Percentiles rank a stretch among this genome's conserved stretches.
Conservation (phyloP, 2,329 filamentous ascomycete genomes). For the Aspergillus sp. region DNA sequence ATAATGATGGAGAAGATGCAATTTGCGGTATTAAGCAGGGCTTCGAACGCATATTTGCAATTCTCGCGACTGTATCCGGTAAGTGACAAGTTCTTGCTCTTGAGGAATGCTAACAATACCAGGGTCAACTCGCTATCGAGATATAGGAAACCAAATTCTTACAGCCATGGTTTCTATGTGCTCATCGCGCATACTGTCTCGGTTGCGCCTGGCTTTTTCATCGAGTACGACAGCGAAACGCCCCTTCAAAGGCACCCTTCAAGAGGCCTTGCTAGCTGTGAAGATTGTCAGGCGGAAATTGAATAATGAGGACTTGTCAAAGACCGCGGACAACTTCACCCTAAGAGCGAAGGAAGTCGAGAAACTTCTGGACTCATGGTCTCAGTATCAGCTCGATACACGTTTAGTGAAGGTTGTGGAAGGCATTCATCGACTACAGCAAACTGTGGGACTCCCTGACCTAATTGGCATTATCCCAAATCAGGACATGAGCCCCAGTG, state of each 20-base stretch:
- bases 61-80: constrained; percentile 1
- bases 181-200: constrained; percentile 28
- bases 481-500: constrained; percentile 14
- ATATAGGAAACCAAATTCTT: background rate
- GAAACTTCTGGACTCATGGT: constrained; percentile 26
- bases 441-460: constrained; percentile 9
- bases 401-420: constrained; percentile 29
- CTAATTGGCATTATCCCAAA: constrained; percentile 24
- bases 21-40: background rate
- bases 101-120: background rate
- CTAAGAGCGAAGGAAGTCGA: constrained; percentile 23
- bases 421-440: constrained; percentile 27
- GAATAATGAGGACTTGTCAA: background rate
- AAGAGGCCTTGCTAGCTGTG: constrained; percentile 9
- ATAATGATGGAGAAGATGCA: background rate
- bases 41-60: background rate
- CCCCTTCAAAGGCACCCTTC: constrained; percentile 14
- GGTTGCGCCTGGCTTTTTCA: constrained; percentile 23
- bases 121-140: background rate
- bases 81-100: background rate
- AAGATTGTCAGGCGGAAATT: constrained; percentile 1
- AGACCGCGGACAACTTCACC: constrained; percentile 12
- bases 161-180: constrained; percentile 28
- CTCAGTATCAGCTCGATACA: constrained; percentile 21
- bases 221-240: constrained; percentile 9